Conservation (phyloP, 495 filamentous ascomycete species). For the Bombardia bombarda region DNA sequence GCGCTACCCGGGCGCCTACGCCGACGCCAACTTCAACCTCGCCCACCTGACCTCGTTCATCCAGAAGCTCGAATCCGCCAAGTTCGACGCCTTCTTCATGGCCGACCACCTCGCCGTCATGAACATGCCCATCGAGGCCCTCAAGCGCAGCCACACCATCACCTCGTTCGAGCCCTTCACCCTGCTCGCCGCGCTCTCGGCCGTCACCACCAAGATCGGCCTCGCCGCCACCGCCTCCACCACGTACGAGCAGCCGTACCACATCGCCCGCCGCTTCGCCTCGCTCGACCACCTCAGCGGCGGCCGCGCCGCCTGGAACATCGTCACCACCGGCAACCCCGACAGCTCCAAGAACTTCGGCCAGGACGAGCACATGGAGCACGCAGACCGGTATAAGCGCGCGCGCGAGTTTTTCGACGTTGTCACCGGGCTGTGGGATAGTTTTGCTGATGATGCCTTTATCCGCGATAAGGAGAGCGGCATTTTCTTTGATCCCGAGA, state of each 20-base stretch:
- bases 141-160: constrained; percentile 49
- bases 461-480: constrained; percentile 38
- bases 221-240: constrained; percentile 48
- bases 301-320: constrained; percentile 57
- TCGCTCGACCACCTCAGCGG: constrained; percentile 53
- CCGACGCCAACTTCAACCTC: constrained; percentile 51
- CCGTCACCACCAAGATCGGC: constrained; percentile 41
- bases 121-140: constrained; percentile 50
- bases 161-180: constrained; percentile 46
- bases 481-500: constrained; percentile 39
- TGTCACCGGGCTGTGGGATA: constrained; percentile 48
- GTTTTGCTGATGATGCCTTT: constrained; percentile 49
- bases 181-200: constrained; percentile 42
- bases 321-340: constrained; percentile 53
- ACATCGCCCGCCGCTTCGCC: constrained; percentile 49
- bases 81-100: constrained; percentile 59
- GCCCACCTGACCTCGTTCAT: constrained; percentile 45
- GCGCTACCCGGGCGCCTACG: constrained; percentile 47
- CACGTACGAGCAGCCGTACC: constrained; percentile 48
- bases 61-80: constrained; percentile 48
- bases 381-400: constrained; percentile 50
- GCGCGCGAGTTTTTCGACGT: constrained; percentile 55
- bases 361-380: constrained; percentile 43
- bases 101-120: constrained; percentile 51
- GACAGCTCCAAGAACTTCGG: constrained; percentile 45